Evolutionary conservation across 768 basidiomycete genomes (phyloP), one percentile per base, ranked within the genome.

Genomic region (Serendipita sp.): DNA sequence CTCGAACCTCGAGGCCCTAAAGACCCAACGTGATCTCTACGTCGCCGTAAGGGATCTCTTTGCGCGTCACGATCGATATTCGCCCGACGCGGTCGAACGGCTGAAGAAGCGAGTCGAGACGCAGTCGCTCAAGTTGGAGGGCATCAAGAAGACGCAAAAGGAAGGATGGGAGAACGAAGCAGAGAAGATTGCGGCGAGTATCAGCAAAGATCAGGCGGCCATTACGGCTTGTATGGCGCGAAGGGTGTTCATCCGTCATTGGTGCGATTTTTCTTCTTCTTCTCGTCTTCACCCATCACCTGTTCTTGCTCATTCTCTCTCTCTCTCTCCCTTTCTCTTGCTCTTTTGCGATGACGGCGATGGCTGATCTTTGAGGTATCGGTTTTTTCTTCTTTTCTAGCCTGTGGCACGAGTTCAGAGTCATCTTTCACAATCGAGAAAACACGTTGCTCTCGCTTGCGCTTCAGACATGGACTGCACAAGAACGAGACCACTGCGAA

Each of bases 361-460:
- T 63, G 48, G 51, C 44, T 47, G 16, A 60, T 54, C 7, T 54
- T 63, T 53, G 24, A 24, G 24, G 24, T 24, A 45, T 44, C 30
- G 24, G 18, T 45, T 18, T 32, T 16, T 32, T 47, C 16, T 15
- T 5, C 41, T n/a, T 64, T 35, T 37, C 28, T 69, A 92, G 93
- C 68, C 83, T 96, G 81, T 97, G 93, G 92, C 89, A 95, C 70
- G 93, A 97, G 73, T 78, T 95, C n/a, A 84, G 90, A 28, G 89
- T 92, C 16, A 86, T 97, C 44, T 76, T 95, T 51, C 92, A 96
- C 73, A 92, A 94, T 68, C 79, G 88, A 64, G 93, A 96, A 75
- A 90, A 92, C 68, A 80, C 88, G 0, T 79, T 94, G 41, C 74
- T 94, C 32, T 87, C 88, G 0, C 78, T 86, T 67, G 77, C 86